Evolutionary conservation across 768 basidiomycete genomes (phyloP).

Genomic region (Phaeotremella skinneri): DNA sequence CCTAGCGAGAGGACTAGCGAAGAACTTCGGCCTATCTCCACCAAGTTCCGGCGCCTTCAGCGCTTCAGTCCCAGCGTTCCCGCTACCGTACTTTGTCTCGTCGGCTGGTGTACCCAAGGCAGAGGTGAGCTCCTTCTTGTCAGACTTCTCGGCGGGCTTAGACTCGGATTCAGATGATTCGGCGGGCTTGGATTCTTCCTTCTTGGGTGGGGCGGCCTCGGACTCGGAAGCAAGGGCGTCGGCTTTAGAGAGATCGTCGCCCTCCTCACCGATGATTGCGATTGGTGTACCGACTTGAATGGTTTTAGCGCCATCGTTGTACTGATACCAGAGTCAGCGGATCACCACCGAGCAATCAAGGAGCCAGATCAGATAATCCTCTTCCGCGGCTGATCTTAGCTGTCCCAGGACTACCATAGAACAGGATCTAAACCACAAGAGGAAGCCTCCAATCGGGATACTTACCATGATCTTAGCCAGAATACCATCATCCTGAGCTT

Average conservation of each 20-base stretch:
- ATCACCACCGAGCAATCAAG: constrained; percentile 8
- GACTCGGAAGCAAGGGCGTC: constrained; percentile 67
- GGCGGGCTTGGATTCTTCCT: constrained; percentile 24
- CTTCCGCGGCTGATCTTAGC: background rate
- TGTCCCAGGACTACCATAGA: background rate
- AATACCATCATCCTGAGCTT: constrained; percentile 96
- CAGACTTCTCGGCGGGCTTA: background rate
- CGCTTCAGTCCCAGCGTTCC: constrained; percentile 31
- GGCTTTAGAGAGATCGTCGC: constrained; percentile 85
- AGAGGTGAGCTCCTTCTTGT: constrained; percentile 21
- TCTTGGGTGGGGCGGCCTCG: constrained; percentile 34
- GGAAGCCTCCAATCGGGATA: constrained; percentile 13
- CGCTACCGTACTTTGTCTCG: constrained; percentile 56
- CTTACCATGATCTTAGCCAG: constrained; percentile 94
- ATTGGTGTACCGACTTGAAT: constrained; percentile 83
- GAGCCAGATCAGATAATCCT: constrained; percentile 2
- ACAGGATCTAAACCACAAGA: background rate
- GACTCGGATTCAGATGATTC: constrained; percentile 7
- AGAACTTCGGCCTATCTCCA: constrained; percentile 57
- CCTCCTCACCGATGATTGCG: constrained; percentile 89
- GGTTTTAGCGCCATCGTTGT: constrained; percentile 78
- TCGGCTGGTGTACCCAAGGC: constrained; percentile 57
- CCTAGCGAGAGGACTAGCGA: constrained; percentile 93
- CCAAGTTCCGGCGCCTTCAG: constrained; percentile 40
- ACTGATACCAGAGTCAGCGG: constrained; percentile 55